Evolutionary conservation across 129 eudicot species (phyloP).

Genomic region (Apium graveolens): DNA sequence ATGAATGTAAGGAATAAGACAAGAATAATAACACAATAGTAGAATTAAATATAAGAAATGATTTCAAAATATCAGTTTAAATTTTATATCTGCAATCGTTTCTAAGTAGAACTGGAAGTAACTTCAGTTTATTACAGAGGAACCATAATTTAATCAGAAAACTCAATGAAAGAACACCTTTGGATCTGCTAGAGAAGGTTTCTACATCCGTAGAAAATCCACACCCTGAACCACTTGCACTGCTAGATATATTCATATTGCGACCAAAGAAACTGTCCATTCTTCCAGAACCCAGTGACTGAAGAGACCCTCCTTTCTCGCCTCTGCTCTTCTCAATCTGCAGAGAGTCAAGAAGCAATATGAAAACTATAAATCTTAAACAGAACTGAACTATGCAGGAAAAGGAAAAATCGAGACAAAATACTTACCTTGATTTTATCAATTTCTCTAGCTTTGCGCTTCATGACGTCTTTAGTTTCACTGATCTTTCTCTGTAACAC

Average conservation of each 20-base stretch:
- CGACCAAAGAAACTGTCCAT: conserved; percentile 55
- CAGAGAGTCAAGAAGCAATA: conserved; percentile 10
- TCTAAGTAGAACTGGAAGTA: not conserved
- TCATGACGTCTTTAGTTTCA: conserved; percentile 94
- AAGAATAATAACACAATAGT: not conserved
- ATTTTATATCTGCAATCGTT: not conserved
- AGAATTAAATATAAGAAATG: too few relatives aligned
- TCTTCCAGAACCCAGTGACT: conserved; percentile 75
- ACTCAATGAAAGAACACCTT: conserved; percentile 40
- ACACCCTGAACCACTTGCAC: conserved; percentile 65
- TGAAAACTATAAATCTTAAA: conserved; percentile 3
- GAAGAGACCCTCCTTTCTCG: conserved; percentile 72
- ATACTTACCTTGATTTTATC: conserved; percentile 74
- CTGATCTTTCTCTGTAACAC: conserved; percentile 68
- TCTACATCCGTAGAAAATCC: conserved; percentile 65
- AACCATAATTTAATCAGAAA: not conserved
- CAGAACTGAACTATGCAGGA: not conserved
- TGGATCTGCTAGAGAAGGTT: conserved; percentile 52
- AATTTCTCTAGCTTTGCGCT: conserved; percentile 88
- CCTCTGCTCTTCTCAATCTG: conserved; percentile 76
- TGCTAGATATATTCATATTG: conserved; percentile 38
- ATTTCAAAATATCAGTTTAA: not conserved
- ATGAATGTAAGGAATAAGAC: not conserved
- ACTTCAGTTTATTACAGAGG: not conserved
- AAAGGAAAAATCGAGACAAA: not conserved